Conservation (phyloP, 176 grass and related monocot genomes). For the Oryza punctata region DNA sequence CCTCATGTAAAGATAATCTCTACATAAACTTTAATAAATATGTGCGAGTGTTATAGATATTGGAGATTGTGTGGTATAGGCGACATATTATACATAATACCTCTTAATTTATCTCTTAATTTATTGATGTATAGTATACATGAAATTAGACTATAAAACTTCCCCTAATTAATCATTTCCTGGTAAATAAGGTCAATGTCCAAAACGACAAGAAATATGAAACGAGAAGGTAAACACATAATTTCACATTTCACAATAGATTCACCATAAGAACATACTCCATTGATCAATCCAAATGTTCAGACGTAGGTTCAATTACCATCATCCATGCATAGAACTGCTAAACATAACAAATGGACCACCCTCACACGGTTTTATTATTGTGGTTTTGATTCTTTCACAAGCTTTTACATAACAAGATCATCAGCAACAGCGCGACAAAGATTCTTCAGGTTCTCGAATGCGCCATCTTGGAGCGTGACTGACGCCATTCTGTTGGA, state of each 20-base stretch:
- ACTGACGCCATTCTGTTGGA: constrained; percentile 44
- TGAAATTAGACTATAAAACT: no score
- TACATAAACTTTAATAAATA: no score
- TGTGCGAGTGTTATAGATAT: no score
- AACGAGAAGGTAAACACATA: not conserved
- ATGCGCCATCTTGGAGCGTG: constrained; percentile 42
- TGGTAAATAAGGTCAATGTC: no score
- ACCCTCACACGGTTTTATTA: not conserved
- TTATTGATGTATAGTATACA: no score
- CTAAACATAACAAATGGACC: not conserved
- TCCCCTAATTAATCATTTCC: no score
- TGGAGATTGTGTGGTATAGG: no score
- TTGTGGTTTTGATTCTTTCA: not conserved
- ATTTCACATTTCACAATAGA: not conserved
- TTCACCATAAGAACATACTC: not conserved
- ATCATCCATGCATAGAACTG: constrained; percentile 17
- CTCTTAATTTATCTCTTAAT: no score
- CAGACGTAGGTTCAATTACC: not conserved
- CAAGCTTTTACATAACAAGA: constrained; percentile 30
- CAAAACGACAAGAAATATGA: no score
- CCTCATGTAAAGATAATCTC: no score
- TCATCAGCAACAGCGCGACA: constrained; percentile 38
- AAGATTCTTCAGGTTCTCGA: constrained; percentile 57
- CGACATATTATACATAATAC: no score
- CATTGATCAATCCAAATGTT: not conserved